phyloP scores from a whole-genome alignment of 148 eudicot species.

The Fagopyrum tataricum region DNA sequence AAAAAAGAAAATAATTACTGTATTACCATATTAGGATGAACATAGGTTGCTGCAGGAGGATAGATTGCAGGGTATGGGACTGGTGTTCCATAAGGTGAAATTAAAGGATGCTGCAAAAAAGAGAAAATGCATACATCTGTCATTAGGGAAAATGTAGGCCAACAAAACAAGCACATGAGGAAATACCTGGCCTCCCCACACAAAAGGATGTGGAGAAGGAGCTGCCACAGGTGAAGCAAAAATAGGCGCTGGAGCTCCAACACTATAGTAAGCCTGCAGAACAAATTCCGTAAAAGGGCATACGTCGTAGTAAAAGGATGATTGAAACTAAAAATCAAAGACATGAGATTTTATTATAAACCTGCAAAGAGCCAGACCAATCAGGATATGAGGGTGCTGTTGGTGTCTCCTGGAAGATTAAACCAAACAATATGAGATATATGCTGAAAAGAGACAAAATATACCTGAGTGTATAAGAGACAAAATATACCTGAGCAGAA shows the following conservation, averaged over 20 bases:
- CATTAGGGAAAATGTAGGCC: background rate
- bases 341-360: conserved; percentile 11
- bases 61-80: conserved; percentile 83
- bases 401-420: conserved; percentile 52
- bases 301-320: background rate
- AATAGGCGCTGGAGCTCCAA: conserved; percentile 61
- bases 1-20: conserved; percentile 21
- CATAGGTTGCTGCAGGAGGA: conserved; percentile 73
- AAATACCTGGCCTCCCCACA: conserved; percentile 79
- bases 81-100: conserved; percentile 86
- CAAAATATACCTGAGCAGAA: conserved; percentile 48
- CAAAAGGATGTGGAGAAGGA: conserved; percentile 70
- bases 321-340: conserved; percentile 2
- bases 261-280: conserved; percentile 64
- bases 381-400: conserved; percentile 57
- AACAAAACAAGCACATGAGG: conserved; percentile 3
- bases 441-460: conserved; percentile 3
- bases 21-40: conserved; percentile 69
- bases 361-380: conserved; percentile 89
- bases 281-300: background rate
- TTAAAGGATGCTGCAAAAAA: conserved; percentile 48
- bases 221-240: conserved; percentile 69
- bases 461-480: no score
- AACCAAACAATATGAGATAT: conserved; percentile 8
- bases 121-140: background rate